A percentile compares a stretch with the other conserved stretches of the same genome.
These are phyloP conservation scores for Euryodendron excelsum DNA, from an alignment of 148 eudicot genomes.

Conservation along the genomic window DNA sequence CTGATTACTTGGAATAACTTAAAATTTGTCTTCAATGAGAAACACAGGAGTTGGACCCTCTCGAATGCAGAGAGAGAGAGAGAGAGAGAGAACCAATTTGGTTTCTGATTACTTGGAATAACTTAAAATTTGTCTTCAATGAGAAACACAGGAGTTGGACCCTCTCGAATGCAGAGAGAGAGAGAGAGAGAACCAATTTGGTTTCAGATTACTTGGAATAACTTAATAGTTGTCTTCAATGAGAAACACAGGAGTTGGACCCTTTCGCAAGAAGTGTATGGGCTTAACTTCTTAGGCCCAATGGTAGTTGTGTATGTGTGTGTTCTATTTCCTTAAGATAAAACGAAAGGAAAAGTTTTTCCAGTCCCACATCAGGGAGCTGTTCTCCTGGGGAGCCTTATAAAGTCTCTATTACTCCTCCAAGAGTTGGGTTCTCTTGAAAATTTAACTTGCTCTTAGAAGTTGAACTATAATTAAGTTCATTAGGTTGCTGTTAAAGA, in stretches of 20 bases:
- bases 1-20: no score
- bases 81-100: background rate
- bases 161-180: no score
- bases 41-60: no score
- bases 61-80: background rate
- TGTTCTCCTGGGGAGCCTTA: background rate
- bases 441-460: background rate
- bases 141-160: no score
- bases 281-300: background rate
- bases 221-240: no score
- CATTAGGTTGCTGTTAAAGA: background rate
- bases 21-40: no score
- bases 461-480: background rate
- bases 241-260: no score
- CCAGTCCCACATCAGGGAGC: background rate
- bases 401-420: background rate
- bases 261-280: background rate
- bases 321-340: background rate
- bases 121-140: no score
- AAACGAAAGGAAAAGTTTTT: background rate
- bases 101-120: background rate
- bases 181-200: background rate
- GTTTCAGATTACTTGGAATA: no score
- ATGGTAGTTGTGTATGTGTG: background rate
- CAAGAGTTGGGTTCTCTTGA: background rate